phyloP scores from a whole-genome alignment of 2,329 filamentous ascomycete genomes.

The Fusarium sambucinum region DNA sequence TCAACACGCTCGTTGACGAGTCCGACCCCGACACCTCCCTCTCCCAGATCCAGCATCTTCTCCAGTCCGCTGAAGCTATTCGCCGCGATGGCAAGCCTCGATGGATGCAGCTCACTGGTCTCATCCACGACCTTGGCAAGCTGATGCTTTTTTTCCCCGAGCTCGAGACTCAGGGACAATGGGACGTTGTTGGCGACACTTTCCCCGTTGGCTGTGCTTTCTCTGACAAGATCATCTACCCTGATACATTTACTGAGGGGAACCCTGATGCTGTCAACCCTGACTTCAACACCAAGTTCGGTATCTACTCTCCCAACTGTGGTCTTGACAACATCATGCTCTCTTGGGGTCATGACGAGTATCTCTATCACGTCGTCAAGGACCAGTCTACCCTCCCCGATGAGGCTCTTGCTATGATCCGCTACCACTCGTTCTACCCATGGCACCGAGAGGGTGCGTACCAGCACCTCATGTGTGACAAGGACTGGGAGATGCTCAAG shows the following conservation, averaged over 20 bases:
- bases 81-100: constrained; percentile 84
- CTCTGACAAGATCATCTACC: constrained; percentile 82
- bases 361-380: constrained; percentile 87
- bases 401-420: constrained; percentile 91
- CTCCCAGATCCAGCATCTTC: constrained; percentile 88
- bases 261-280: constrained; percentile 81
- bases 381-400: constrained; percentile 82
- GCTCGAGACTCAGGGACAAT: constrained; percentile 79
- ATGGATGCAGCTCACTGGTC: constrained; percentile 83
- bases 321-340: constrained; percentile 91
- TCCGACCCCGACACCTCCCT: constrained; percentile 90
- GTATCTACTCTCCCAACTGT: constrained; percentile 83
- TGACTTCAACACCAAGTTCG: constrained; percentile 79
- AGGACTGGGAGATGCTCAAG: constrained; percentile 82
- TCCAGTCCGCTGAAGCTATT: constrained; percentile 91
- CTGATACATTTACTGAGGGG: constrained; percentile 74
- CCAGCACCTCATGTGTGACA: constrained; percentile 82
- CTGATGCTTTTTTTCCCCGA: constrained; percentile 81
- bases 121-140: constrained; percentile 85
- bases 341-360: constrained; percentile 91
- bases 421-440: constrained; percentile 93
- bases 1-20: constrained; percentile 91
- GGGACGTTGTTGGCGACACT: constrained; percentile 92
- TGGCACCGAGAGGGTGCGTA: constrained; percentile 90
- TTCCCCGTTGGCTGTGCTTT: constrained; percentile 84